Evolutionary conservation across 108 stramenopile genomes (phyloP), one percentile per base, ranked within the genome.

Genomic region (Schizochytrium sp.): DNA sequence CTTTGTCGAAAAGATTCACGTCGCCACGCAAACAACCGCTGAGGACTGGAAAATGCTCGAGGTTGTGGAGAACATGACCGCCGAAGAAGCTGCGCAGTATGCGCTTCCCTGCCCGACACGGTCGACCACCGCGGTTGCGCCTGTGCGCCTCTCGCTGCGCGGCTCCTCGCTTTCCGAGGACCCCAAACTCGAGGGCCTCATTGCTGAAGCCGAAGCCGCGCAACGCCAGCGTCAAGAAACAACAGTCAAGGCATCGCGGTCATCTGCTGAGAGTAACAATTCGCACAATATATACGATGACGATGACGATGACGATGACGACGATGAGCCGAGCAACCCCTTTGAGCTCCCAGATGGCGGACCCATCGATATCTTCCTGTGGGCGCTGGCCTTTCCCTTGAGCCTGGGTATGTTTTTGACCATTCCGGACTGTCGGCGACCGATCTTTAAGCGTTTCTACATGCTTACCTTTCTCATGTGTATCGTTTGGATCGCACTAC

Each of bases 401-500:
- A 72, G 87, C 87, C 23, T 47, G 55, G 23, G 10, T 5, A 58
- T 92, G 43, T 72, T 45, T 60, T 12, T 90, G 88, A 90, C 92
- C 2, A 92, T 92, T 90, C 92, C 92, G 3, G 90, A 91, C 58
- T 88, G 91, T 44, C 44, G 47, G 51, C 76, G 58, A 43, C 90
- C 87, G 5, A 88, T 44, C 48, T 90, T 72, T 34, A 47, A 89
- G 87, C 60, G 90, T 19, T 69, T 44, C 23, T 93, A 90, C 93
- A 47, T 87, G 10, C 5, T 92, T 19, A 90, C 92, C 45, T 93
- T 93, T 89, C 16, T 90, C 87, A 71, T 89, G 69, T 88, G 87
- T 87, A 93, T 94, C 18, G 43, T 91, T 23, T 94, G 93, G 93
- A 93, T 93, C 47, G 89, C 59, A 5, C 6, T 88, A 23, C 91